Base-by-base conservation (phyloP, 257 asterid species). In the Schizonepeta tenuifolia region DNA sequence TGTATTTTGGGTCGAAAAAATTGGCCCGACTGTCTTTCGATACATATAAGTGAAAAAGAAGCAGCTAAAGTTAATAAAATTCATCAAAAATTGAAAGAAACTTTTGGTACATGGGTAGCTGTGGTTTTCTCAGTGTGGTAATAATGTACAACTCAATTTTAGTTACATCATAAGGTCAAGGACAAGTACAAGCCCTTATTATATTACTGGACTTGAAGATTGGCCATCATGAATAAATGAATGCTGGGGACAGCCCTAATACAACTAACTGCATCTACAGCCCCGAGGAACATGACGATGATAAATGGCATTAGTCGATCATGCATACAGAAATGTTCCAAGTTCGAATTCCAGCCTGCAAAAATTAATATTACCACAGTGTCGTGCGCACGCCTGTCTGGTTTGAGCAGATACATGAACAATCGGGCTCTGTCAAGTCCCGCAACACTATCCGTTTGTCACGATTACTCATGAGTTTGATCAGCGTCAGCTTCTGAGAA, bases 321-420 rank as follows among this genome's bases (percentile, higher is more conserved):
- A 58, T 68, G 54, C 13, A 26, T 65, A 15, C 14, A 51, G n/a
- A n/a, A 68, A 68, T 7, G 73, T 62, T 41, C 63, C 49, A 57
- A 71, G 28, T 47, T 38, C 31, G 77, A 58, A 55, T 70, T 71
- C 49, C 43, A 67, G 69, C 14, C 62, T 49, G 38, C 35, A 61
- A 64, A 77, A 66, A 10, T 14, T 68, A 46, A 49, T 18, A 53
- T 86, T 1, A 50, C 17, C 86, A 83, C 24, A 86, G 70, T 65
- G 87, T 83, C 3, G 84, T 75, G 76, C 56, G 90, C 49, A 80
- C 56, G 41, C 92, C 92, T 1, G 98, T 67, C 77, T 80, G 87
- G 83, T 94, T 94, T 35, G 99, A 88, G 82, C 96, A 94, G 51
- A 92, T 80, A 69, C 98, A 94, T 5, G 99, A 86, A 71, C 98